Evolutionary conservation across 2,329 filamentous ascomycete species (phyloP).

Genomic region (Ophiosphaerella narmari): DNA sequence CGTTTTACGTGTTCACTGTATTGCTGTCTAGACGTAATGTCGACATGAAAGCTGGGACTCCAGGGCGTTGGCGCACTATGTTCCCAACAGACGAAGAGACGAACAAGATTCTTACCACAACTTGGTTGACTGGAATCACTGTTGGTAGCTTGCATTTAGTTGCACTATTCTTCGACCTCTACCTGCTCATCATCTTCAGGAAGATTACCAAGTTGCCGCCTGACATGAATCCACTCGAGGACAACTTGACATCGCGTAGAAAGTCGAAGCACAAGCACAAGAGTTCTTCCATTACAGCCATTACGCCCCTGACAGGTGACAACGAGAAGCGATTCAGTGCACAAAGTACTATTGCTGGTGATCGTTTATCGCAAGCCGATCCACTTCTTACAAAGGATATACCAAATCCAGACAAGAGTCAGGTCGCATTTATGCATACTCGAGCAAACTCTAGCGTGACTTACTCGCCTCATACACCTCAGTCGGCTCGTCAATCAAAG

Average conservation of each 20-base stretch:
- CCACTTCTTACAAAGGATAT: conserved; percentile 35
- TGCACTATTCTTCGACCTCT: conserved; percentile 73
- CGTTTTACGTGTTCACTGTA: conserved; percentile 66
- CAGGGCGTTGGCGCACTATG: conserved; percentile 69
- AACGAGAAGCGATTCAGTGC: conserved; percentile 69
- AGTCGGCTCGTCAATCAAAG: conserved; percentile 60
- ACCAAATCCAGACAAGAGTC: conserved; percentile 44
- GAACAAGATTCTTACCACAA: conserved; percentile 65
- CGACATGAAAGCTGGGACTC: conserved; percentile 49
- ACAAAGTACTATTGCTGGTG: conserved; percentile 47
- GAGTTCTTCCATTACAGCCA: conserved; percentile 57
- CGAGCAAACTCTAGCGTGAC: conserved; percentile 66
- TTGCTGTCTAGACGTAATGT: conserved; percentile 60
- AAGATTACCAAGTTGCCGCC: conserved; percentile 82
- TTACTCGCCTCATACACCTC: conserved; percentile 57
- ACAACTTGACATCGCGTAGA: conserved; percentile 75
- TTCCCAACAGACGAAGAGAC: conserved; percentile 62
- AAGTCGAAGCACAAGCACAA: conserved; percentile 73
- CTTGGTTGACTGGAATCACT: conserved; percentile 70
- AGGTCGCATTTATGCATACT: conserved; percentile 81
- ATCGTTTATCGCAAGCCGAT: conserved; percentile 37
- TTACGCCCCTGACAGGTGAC: conserved; percentile 47
- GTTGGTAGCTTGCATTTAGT: conserved; percentile 71
- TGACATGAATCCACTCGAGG: conserved; percentile 93
- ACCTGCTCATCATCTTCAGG: conserved; percentile 77